Evolutionary conservation across 371 early-diverging fungal genomes (phyloP).

Genomic region (Lichtheimia hyalospora): DNA sequence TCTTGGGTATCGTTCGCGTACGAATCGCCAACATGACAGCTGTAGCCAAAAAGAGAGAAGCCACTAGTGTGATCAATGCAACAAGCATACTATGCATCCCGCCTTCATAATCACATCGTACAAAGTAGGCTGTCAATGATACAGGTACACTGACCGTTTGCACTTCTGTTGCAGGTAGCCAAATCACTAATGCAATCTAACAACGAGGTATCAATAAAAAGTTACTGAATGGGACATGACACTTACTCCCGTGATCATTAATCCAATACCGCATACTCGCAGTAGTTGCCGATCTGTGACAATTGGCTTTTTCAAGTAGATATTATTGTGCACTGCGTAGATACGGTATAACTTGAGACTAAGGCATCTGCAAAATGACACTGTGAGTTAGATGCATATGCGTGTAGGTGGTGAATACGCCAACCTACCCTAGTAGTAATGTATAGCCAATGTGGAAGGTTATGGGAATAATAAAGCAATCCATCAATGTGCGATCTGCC

Average conservation of each 20-base stretch:
- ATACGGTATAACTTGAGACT: constrained; percentile 56
- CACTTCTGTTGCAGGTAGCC: constrained; percentile 33
- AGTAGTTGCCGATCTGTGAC: constrained; percentile 37
- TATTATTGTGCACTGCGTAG: constrained; percentile 57
- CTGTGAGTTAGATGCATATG: not conserved
- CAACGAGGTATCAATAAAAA: not conserved
- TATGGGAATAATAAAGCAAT: constrained; percentile 45
- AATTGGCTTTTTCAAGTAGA: constrained; percentile 53
- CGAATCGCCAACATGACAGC: constrained; percentile 52
- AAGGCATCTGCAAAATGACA: constrained; percentile 23
- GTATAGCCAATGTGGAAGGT: constrained; percentile 43
- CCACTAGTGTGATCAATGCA: constrained; percentile 29
- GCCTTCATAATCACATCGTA: constrained; percentile 41
- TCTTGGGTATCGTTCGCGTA: constrained; percentile 44
- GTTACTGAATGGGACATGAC: constrained; percentile 39
- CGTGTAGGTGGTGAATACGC: not conserved
- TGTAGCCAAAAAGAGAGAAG: constrained; percentile 32
- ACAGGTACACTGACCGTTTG: constrained; percentile 31
- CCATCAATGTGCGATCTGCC: constrained; percentile 23
- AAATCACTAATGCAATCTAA: constrained; percentile 38
- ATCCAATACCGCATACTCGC: not conserved
- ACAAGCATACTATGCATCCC: constrained; percentile 29
- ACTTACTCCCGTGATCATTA: constrained; percentile 32
- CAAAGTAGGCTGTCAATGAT: constrained; percentile 35
- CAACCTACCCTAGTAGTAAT: constrained; percentile 35